Evolutionary conservation across 2,329 filamentous ascomycete genomes (phyloP).

Genomic region (Aspergillus arachidicola): DNA sequence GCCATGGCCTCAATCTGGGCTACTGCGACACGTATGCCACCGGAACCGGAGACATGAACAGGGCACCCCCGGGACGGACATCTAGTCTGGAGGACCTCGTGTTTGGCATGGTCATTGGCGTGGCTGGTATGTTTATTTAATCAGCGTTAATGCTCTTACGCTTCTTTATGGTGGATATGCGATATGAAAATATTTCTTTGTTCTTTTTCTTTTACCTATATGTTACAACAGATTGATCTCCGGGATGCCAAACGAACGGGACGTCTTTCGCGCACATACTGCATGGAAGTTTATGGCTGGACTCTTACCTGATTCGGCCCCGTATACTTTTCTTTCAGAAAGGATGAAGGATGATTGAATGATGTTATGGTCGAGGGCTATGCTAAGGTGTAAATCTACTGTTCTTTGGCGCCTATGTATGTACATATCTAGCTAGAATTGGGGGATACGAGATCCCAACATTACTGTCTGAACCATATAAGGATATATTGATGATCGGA

Average conservation of each 20-base stretch:
- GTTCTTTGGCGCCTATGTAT: not conserved
- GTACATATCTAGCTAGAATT: not conserved
- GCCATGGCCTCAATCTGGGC: conserved; percentile 51
- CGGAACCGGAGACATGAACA: conserved; percentile 30
- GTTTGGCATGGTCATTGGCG: conserved; percentile 47
- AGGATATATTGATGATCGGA: not conserved
- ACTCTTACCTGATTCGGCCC: not conserved
- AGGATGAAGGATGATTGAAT: conserved; percentile 3
- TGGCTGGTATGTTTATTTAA: conserved; percentile 50
- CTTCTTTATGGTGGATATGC: conserved; percentile 7
- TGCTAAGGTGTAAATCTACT: conserved; percentile 3
- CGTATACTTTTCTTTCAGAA: not conserved
- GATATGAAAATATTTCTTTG: not conserved
- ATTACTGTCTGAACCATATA: not conserved
- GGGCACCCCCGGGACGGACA: conserved; percentile 31
- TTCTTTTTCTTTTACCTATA: not conserved
- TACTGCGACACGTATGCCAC: conserved; percentile 44
- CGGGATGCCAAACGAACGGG: not conserved
- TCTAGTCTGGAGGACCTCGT: conserved; percentile 46
- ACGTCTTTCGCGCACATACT: not conserved
- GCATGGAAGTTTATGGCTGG: not conserved
- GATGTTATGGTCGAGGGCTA: conserved; percentile 1
- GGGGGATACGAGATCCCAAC: not conserved
- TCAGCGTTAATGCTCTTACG: not conserved
- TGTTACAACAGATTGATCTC: not conserved